Conservation (phyloP, 768 basidiomycete genomes). For the Boletus vinaceobasis region DNA sequence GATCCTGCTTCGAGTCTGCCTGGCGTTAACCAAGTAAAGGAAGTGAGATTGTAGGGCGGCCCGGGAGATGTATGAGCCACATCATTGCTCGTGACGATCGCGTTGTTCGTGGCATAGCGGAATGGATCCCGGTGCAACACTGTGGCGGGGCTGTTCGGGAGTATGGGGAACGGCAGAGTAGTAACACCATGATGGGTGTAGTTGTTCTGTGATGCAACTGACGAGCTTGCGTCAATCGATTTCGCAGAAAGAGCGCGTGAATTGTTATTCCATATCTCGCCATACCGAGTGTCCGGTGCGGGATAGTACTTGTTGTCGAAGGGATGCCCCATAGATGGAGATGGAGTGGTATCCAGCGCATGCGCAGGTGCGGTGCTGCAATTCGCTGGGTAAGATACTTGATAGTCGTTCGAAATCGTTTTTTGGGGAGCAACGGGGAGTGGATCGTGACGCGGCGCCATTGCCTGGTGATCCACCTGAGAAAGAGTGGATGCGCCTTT, state of each 20-base stretch:
- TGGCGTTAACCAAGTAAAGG: background rate
- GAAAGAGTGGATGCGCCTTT: too few species aligned
- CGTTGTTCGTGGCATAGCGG: background rate
- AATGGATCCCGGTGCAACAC: background rate
- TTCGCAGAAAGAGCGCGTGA: background rate
- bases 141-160: background rate
- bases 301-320: background rate
- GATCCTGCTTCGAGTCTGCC: background rate
- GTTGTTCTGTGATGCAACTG: background rate
- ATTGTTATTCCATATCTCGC: background rate
- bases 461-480: background rate
- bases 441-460: background rate
- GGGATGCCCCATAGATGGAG: background rate
- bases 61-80: too few species aligned
- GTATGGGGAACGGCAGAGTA: background rate
- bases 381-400: background rate
- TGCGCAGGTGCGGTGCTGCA: background rate
- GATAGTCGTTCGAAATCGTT: background rate
- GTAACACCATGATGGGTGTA: background rate
- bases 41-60: background rate
- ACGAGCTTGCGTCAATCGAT: background rate
- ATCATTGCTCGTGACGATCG: background rate
- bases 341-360: background rate
- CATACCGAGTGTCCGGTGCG: background rate
- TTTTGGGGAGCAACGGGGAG: background rate